Percentiles rank a stretch among this genome's conserved stretches.
Conservation (phyloP, 2,329 filamentous ascomycete genomes). For the Diaporthe aspalathi region DNA sequence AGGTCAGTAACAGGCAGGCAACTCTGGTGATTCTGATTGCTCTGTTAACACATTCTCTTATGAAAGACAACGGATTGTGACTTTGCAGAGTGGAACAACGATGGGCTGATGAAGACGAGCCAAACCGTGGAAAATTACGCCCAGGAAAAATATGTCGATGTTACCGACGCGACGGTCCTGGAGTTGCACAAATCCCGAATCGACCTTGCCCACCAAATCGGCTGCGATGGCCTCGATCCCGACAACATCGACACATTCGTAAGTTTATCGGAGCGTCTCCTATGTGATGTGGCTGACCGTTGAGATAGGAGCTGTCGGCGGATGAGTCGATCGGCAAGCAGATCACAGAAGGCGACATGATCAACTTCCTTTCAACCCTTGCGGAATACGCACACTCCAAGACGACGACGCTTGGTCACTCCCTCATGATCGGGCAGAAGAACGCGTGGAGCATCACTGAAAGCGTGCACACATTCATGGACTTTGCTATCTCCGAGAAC, state of each 20-base stretch:
- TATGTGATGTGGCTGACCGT: neutral
- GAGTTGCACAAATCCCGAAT: conserved; percentile 28
- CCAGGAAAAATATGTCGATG: conserved; percentile 36
- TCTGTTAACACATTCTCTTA: neutral
- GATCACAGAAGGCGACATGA: conserved; percentile 36
- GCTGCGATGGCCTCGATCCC: conserved; percentile 36
- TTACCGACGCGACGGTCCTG: conserved; percentile 20
- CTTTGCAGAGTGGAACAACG: conserved; percentile 14
- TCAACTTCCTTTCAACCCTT: conserved; percentile 28
- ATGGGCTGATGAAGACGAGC: conserved; percentile 25
- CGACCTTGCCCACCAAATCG: conserved; percentile 35
- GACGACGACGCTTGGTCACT: conserved; percentile 26
- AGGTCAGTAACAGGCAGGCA: neutral
- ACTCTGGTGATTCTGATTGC: neutral
- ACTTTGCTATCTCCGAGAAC: conserved; percentile 36
- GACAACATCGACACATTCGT: conserved; percentile 38
- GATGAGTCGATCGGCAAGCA: conserved; percentile 35
- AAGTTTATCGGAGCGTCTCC: neutral
- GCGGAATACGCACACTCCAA: conserved; percentile 32
- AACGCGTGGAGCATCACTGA: conserved; percentile 32
- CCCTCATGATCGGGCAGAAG: conserved; percentile 38
- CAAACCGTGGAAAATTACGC: conserved; percentile 25
- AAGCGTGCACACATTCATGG: conserved; percentile 29
- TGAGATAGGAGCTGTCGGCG: conserved; percentile 3
- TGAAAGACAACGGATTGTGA: conserved; percentile 32